These are phyloP conservation scores for Lithohypha guttulata DNA, from an alignment of 2,329 filamentous ascomycete genomes.

Conservation along the genomic window DNA sequence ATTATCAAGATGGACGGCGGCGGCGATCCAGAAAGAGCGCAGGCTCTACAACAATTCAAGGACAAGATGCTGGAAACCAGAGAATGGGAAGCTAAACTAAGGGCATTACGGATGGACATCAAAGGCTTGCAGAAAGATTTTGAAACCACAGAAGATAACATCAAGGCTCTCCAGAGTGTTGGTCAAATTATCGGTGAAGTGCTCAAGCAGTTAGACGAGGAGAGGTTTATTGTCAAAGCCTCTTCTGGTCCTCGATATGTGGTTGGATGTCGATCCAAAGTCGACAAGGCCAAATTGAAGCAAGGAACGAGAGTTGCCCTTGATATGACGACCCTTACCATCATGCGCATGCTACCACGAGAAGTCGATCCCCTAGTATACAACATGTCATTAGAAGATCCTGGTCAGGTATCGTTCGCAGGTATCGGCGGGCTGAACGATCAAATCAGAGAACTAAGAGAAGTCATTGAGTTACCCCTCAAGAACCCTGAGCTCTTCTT, in stretches of 20 bases:
- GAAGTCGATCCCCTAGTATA: conserved; percentile 98
- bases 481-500: conserved; percentile 98
- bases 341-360: conserved; percentile 98
- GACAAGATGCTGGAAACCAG: conserved; percentile 80
- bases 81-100: conserved; percentile 98
- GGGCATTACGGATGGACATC: conserved; percentile 85
- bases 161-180: conserved; percentile 97
- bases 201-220: conserved; percentile 95
- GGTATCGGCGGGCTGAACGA: conserved; percentile 97
- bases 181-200: conserved; percentile 99
- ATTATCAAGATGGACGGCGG: conserved; percentile 27
- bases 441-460: conserved; percentile 91
- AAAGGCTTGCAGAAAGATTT: conserved; percentile 92
- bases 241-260: conserved; percentile 96
- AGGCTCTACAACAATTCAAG: conserved; percentile 69
- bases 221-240: conserved; percentile 97
- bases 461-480: conserved; percentile 93
- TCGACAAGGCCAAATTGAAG: conserved; percentile 94
- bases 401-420: conserved; percentile 92
- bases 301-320: conserved; percentile 95
- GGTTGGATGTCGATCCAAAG: conserved; percentile 94
- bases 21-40: conserved; percentile 46
- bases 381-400: conserved; percentile 99
- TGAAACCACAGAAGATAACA: conserved; percentile 96
- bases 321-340: conserved; percentile 98